Evolutionary conservation across 345 rosid species (phyloP), one percentile per base, ranked within the genome.

Genomic region (Conringia planisiliqua): DNA sequence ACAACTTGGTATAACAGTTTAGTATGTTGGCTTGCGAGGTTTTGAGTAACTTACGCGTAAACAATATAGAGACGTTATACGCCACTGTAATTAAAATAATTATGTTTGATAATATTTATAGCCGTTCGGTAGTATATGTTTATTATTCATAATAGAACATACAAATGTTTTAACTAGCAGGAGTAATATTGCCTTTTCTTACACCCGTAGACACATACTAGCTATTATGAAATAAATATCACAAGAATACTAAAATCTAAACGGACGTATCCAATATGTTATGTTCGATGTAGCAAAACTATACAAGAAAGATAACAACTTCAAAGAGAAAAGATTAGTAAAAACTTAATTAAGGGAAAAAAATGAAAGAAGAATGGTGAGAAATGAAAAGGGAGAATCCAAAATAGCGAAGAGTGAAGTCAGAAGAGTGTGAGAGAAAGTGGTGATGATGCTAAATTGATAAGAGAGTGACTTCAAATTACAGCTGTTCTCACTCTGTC

Each of bases 401-500:
- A 29, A 72, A 62, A 62, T 27, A 63, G 55, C 6, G 38, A 43
- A 55, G 71, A 70, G 52, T 76, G 75, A 63, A 70, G 71, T 76
- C 17, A 70, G 75, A 54, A 62, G 80, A 63, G 80, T 76, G 75
- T 43, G 60, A 57, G 22, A 50, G 63, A 68, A 51, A 69, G 29
- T 47, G 67, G 18, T 58, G 68, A 76, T 51, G 63, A 61, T 75
- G 73, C 40, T 51, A 36, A 4, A 52, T 42, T 30, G 69, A 10
- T 39, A 38, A 61, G 79, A 75, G 70, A 68, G 65, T 76, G 79
- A 70, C 75, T 76, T 70, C 65, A 62, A 36, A 54, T 44, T 13
- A 63, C 80, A 76, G 75, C 80, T 76, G 80, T 70, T 62, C 66
- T 63, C 62, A 16, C 62, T 57, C 80, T 76, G 75, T 76, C 66